phyloP scores from a whole-genome alignment of 768 basidiomycete species.

The Omphalotus guepiniiformis region DNA sequence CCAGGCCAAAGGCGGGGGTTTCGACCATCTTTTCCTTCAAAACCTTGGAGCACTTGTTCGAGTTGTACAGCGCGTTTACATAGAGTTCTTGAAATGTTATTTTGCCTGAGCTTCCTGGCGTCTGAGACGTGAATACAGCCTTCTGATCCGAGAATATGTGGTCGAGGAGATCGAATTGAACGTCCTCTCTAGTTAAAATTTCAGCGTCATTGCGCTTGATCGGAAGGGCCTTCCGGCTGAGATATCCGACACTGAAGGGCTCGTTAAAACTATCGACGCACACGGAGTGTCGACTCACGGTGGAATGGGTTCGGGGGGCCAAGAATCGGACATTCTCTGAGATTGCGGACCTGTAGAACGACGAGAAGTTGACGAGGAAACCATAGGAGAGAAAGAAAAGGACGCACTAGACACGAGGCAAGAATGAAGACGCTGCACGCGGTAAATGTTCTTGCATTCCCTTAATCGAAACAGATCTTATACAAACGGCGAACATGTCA shows the following conservation, averaged over 20 bases:
- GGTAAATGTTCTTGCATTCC: constrained; percentile 21
- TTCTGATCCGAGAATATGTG: constrained; percentile 71
- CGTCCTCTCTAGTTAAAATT: constrained; percentile 76
- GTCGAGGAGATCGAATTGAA: constrained; percentile 82
- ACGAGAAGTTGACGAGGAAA: constrained; percentile 32
- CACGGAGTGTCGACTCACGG: constrained; percentile 39
- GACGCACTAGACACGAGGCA: constrained; percentile 31
- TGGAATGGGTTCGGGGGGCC: constrained; percentile 47
- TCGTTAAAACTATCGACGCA: constrained; percentile 11
- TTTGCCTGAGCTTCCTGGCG: constrained; percentile 41
- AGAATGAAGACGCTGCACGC: constrained; percentile 24
- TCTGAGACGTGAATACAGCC: constrained; percentile 68
- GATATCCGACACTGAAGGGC: constrained; percentile 46
- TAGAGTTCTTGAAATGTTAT: constrained; percentile 83
- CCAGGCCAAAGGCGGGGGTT: constrained; percentile 70
- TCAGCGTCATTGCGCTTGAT: constrained; percentile 84
- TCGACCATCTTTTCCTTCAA: constrained; percentile 87
- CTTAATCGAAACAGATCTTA: constrained; percentile 13
- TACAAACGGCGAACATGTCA: constrained; percentile 23
- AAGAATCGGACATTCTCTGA: constrained; percentile 22
- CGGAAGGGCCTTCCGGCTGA: constrained; percentile 61
- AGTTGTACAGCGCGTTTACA: constrained; percentile 74
- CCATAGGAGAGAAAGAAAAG: constrained; percentile 35
- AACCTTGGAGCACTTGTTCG: constrained; percentile 81
- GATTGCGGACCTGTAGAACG: not conserved